phyloP scores from a whole-genome alignment of 495 filamentous ascomycete genomes.

The Schizothecium vesticola region DNA sequence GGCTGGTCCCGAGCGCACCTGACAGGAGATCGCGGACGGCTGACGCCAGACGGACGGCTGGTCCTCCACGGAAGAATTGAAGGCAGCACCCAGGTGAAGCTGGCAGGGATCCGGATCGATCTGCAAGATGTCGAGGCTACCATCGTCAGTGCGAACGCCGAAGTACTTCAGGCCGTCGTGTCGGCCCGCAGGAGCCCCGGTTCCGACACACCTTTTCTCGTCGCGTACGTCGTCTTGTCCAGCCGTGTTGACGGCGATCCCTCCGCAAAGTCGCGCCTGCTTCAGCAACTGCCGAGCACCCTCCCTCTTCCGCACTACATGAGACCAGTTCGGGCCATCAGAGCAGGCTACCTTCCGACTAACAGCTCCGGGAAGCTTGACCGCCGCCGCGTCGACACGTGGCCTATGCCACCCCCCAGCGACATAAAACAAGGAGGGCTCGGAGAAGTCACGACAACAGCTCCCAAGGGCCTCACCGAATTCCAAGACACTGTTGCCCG shows the following conservation, averaged over 20 bases:
- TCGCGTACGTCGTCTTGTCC: conserved; percentile 32
- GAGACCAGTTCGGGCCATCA: conserved; percentile 36
- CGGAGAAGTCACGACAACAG: background rate
- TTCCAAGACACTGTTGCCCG: background rate
- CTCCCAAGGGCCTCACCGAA: background rate
- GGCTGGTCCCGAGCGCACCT: conserved; percentile 38
- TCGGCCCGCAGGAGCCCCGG: conserved; percentile 15
- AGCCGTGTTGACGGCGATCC: background rate
- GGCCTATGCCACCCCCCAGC: conserved; percentile 24
- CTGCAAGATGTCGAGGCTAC: conserved; percentile 43
- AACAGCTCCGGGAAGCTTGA: conserved; percentile 43
- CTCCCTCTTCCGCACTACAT: conserved; percentile 45
- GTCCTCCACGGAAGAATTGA: conserved; percentile 36
- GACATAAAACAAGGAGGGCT: background rate
- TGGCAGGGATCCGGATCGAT: conserved; percentile 50
- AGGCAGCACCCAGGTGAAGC: conserved; percentile 48
- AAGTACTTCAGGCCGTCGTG: conserved; percentile 32
- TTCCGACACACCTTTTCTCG: conserved; percentile 22
- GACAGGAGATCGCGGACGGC: conserved; percentile 37
- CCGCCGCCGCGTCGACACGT: conserved; percentile 27
- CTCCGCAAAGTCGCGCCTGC: background rate
- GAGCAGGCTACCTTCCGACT: conserved; percentile 35
- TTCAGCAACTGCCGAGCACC: conserved; percentile 2
- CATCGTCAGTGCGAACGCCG: conserved; percentile 25
- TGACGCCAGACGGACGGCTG: conserved; percentile 34